Evolutionary conservation across 108 stramenopile genomes (phyloP).

Genomic region (Fragilariopsis cylindrus): DNA sequence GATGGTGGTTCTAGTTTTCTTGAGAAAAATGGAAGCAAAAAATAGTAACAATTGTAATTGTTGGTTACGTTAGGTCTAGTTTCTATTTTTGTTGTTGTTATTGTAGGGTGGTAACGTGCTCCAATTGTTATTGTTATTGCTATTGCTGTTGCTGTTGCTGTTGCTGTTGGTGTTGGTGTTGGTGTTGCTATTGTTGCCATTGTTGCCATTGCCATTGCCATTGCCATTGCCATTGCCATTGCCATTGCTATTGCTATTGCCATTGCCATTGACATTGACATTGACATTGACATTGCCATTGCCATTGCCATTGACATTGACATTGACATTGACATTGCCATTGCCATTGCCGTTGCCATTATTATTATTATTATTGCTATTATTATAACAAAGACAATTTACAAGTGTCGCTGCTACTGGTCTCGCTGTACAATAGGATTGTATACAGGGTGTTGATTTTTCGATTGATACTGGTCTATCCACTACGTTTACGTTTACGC

Average conservation of each 20-base stretch:
- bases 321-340: not conserved
- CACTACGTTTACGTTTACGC: not conserved
- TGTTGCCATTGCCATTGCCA: not conserved
- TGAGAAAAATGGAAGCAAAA: not conserved
- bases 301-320: not conserved
- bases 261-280: not conserved
- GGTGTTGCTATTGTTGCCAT: not conserved
- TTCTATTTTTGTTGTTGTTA: not conserved
- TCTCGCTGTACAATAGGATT: not conserved
- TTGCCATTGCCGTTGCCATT: not conserved
- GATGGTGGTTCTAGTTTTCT: not conserved
- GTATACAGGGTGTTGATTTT: not conserved
- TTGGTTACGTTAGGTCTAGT: not conserved
- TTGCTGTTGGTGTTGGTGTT: not conserved
- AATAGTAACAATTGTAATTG: not conserved
- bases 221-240: constrained; percentile 9
- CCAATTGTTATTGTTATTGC: constrained; percentile 4
- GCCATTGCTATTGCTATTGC: not conserved
- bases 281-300: not conserved
- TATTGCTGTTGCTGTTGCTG: not conserved
- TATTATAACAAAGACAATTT: not conserved
- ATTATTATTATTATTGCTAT: not conserved
- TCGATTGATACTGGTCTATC: not conserved
- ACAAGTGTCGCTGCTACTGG: not conserved
- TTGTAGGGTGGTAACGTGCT: not conserved